Evolutionary conservation across 805 yeast genomes (phyloP).

Genomic region (Cyberlindnera euphorbiae): DNA sequence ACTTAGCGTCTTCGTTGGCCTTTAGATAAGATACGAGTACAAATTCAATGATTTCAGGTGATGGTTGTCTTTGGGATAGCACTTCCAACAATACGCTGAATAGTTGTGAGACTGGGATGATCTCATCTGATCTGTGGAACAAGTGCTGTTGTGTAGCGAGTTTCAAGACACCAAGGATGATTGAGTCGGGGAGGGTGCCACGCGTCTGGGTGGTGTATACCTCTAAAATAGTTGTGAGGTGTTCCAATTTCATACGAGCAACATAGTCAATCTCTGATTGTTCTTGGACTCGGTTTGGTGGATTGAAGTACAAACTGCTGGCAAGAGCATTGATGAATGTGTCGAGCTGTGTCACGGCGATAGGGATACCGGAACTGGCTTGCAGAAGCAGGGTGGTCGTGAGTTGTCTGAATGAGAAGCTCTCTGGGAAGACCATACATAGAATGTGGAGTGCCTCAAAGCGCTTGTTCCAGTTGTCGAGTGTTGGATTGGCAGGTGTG

Average conservation of each 20-base stretch:
- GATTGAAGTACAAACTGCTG: slow-evolving; percentile 5
- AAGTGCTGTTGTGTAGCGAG: slow-evolving; percentile 22
- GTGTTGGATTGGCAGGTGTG: slow-evolving; percentile 16
- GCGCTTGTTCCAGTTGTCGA: slow-evolving; percentile 15
- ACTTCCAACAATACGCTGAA: slow-evolving; percentile 17
- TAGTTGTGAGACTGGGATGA: slow-evolving; percentile 8
- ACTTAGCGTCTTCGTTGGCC: slow-evolving; percentile 12
- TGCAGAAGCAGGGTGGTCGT: slow-evolving; percentile 12
- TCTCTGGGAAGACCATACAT: slow-evolving; percentile 12
- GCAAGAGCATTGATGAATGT: slow-evolving; percentile 5
- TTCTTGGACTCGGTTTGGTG: slow-evolving; percentile 6
- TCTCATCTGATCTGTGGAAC: slow-evolving; percentile 6
- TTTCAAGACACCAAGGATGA: slow-evolving; percentile 15
- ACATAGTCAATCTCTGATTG: slow-evolving; percentile 3
- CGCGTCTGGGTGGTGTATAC: slow-evolving; percentile 10
- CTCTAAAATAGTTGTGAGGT: slow-evolving; percentile 12
- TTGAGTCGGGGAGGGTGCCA: slow-evolving; percentile 11
- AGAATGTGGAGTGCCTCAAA: slow-evolving; percentile 12
- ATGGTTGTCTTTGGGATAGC: slow-evolving; percentile 6
- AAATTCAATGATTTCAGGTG: slow-evolving; percentile 12
- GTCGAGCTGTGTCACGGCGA: slow-evolving; percentile 11
- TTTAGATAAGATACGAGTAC: slow-evolving; percentile 18
- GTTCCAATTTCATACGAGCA: slow-evolving; percentile 5
- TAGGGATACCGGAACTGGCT: slow-evolving; percentile 15
- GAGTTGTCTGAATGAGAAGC: slow-evolving; percentile 4